phyloP scores from a whole-genome alignment of 2,329 filamentous ascomycete genomes.

The Ambrosiella cleistominuta region DNA sequence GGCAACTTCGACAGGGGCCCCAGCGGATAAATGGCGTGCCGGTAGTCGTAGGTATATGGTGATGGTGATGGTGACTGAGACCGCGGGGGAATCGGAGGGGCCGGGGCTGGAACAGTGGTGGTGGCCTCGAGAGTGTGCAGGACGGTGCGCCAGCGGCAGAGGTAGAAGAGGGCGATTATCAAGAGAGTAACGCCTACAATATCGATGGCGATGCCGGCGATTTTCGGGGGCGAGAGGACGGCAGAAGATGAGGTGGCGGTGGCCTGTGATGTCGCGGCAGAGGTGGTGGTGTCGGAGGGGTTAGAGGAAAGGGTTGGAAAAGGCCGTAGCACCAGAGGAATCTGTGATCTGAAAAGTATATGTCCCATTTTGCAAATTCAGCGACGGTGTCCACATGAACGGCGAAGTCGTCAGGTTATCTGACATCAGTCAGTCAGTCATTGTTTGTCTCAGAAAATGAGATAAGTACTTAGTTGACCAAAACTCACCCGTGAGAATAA shows the following conservation, averaged over 20 bases:
- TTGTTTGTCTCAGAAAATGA: neutral
- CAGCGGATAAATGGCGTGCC: neutral
- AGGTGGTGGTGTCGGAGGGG: neutral
- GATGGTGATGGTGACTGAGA: neutral
- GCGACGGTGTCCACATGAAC: neutral
- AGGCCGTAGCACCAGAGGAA: neutral
- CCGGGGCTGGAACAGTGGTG: neutral
- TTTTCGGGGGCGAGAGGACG: neutral
- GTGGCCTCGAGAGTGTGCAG: neutral
- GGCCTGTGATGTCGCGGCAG: no score
- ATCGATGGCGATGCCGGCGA: conserved; percentile 4
- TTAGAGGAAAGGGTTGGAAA: neutral
- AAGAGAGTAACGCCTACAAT: neutral
- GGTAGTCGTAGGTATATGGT: neutral
- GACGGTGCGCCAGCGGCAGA: neutral
- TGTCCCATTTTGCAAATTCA: neutral
- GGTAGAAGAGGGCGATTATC: conserved; percentile 3
- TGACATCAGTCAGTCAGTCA: neutral
- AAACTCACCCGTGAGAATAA: neutral
- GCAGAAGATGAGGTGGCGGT: neutral
- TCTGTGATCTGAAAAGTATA: neutral
- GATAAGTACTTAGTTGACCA: neutral
- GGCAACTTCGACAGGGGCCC: neutral
- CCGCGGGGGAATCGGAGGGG: neutral
- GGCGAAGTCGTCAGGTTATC: neutral